phyloP scores from a whole-genome alignment of 1,284 basidiomycete genomes.

The Meripilus lineatus region DNA sequence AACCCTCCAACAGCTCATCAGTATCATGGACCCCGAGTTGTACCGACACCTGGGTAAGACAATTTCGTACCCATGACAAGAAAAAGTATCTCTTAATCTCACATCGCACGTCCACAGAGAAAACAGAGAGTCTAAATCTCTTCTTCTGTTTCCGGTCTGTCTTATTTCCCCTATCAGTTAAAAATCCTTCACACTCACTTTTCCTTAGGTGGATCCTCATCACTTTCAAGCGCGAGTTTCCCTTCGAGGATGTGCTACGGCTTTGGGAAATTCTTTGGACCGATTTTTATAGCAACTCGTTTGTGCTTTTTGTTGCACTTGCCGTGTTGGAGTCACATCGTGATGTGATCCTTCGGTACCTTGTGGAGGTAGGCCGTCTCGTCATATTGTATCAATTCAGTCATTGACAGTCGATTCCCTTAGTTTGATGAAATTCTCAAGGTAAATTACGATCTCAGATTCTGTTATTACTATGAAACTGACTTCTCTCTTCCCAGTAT shows the following conservation, averaged over 20 bases:
- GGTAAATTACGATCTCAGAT: constrained; percentile 32
- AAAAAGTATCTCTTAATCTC: constrained; percentile 7
- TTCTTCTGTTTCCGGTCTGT: constrained; percentile 96
- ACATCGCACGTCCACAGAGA: constrained; percentile 50
- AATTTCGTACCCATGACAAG: no score
- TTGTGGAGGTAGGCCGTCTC: constrained; percentile 67
- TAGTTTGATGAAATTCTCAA: constrained; percentile 87
- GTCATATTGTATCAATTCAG: not conserved
- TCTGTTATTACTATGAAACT: constrained; percentile 3
- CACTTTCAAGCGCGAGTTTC: constrained; percentile 93
- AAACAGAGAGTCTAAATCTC: constrained; percentile 86
- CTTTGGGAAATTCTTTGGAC: constrained; percentile 99
- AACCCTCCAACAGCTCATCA: constrained; percentile 86
- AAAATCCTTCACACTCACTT: constrained; percentile 4
- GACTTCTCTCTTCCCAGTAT: constrained; percentile 44
- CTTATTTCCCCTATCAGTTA: not conserved
- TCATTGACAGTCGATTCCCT: not conserved
- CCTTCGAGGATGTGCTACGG: constrained; percentile 81
- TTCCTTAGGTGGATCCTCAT: constrained; percentile 73
- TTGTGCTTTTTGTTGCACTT: constrained; percentile 92
- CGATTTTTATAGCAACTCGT: constrained; percentile 81
- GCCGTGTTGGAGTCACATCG: constrained; percentile 92
- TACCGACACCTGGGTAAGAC: constrained; percentile 77
- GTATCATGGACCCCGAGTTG: constrained; percentile 91
- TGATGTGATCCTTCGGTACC: constrained; percentile 89